A percentile compares a stretch with the other conserved stretches of the same genome.
phyloP scores from a whole-genome alignment of 768 basidiomycete species.

The Crepidotus variabilis region DNA sequence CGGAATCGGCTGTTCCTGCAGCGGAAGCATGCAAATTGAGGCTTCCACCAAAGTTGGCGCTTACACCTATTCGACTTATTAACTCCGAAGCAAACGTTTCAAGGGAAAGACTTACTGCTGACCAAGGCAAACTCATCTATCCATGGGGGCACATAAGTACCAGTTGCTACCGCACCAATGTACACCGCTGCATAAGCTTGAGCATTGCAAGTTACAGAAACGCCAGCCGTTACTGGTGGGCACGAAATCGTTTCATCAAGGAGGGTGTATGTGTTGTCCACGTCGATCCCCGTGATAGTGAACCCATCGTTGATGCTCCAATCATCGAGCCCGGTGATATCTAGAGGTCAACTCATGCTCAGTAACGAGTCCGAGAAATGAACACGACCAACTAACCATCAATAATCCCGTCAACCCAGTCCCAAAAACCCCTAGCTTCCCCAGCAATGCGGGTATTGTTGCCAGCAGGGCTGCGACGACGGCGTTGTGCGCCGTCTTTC shows the following conservation, averaged over 20 bases:
- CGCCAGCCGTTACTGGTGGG: conserved; percentile 19
- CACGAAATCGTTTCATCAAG: conserved; percentile 25
- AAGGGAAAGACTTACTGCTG: conserved; percentile 27
- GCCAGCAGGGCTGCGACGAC: too few relatives aligned
- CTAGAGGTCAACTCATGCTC: not conserved
- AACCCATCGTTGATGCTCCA: conserved; percentile 28
- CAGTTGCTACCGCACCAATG: conserved; percentile 37
- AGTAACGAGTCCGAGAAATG: not conserved
- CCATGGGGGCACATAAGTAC: conserved; percentile 42
- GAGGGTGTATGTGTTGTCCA: conserved; percentile 28
- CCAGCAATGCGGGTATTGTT: too few relatives aligned
- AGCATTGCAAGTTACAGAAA: conserved; percentile 25
- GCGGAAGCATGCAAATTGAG: conserved; percentile 34
- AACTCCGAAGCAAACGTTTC: too few relatives aligned
- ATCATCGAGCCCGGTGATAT: conserved; percentile 22
- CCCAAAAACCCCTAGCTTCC: too few relatives aligned
- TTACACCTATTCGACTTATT: conserved; percentile 23
- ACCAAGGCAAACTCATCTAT: conserved; percentile 31
- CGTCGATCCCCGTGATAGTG: conserved; percentile 26
- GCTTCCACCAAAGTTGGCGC: conserved; percentile 34
- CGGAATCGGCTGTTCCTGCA: conserved; percentile 38
- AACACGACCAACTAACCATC: too few relatives aligned
- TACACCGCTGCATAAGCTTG: conserved; percentile 30
- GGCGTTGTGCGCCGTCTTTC: too few relatives aligned
- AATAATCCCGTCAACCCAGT: too few relatives aligned